Evolutionary conservation across 176 grass and related monocot species (phyloP), one percentile per base, ranked within the genome.

Genomic region (Hyparrhenia diplandra): DNA sequence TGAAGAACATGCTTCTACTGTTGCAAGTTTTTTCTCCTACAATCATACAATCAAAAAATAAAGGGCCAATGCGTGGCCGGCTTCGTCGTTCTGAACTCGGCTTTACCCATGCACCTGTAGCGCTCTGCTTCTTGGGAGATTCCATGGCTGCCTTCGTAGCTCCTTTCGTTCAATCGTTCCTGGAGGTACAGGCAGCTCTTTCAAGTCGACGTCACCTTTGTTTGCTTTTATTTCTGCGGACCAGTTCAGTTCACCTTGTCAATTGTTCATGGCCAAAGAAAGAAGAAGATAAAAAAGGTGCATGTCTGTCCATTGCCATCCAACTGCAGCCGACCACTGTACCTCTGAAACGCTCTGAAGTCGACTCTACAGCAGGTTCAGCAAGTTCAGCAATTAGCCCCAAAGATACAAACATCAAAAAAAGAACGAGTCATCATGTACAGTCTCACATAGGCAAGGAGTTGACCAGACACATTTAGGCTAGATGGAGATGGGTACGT

Each of bases 161-260:
- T 2, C 0, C 7, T 55, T 55, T 67, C 51, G 43, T 62, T 85
- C 36, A 54, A 6, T n/a, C n/a, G n/a, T n/a, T n/a, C n/a, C n/a
- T n/a, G 20, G 42, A 14, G 77, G 62, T 52, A 77, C 82, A 64
- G 57, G 57, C 39, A 66, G 68, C 71, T 8, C 67, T 85, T 76
- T 89, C 61, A 71, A 64, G 71, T 85, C 87, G 52, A 81, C 43
- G 51, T 89, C 87, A 66, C 42, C 78, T 72, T 89, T 85, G 77
- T 58, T 67, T 85, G 77, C 73, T 67, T 85, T 77, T 72, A 10
- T n/a, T n/a, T n/a, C n/a, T n/a, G n/a, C n/a, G n/a, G 32, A 68
- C 77, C 64, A 80, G 40, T 39, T 2, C 37, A 42, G 63, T 46
- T 71, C 32, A 51, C 54, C 71, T 43, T 76, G 77, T 81, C 55